phyloP scores from a whole-genome alignment of 371 early-diverging fungal genomes.

The Nematocida sp. region DNA sequence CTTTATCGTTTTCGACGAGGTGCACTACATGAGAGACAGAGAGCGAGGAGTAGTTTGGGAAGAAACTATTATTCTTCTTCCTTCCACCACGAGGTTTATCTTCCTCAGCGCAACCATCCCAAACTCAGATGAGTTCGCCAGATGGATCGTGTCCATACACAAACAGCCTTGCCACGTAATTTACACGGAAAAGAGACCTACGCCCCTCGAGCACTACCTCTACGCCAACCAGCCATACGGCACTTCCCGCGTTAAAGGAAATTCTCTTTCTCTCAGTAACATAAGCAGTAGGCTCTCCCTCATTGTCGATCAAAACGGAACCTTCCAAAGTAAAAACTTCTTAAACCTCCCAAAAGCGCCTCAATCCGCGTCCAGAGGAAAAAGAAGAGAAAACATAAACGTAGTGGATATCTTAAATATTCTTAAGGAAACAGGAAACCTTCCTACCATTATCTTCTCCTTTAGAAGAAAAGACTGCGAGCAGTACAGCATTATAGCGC shows the following conservation, averaged over 20 bases:
- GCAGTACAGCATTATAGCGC: slow-evolving; percentile 72
- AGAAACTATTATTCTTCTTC: slow-evolving; percentile 92
- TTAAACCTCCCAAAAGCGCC: slow-evolving; percentile 68
- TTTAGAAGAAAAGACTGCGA: slow-evolving; percentile 95
- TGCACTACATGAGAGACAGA: slow-evolving; percentile 90
- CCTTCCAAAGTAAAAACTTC: slow-evolving; percentile 85
- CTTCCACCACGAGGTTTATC: slow-evolving; percentile 79
- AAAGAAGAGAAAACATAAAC: slow-evolving; percentile 64
- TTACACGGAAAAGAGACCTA: slow-evolving; percentile 96
- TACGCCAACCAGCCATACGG: slow-evolving; percentile 22
- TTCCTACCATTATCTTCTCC: slow-evolving; percentile 94
- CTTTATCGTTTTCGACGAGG: slow-evolving; percentile 98
- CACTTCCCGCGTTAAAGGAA: not conserved
- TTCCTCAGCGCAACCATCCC: slow-evolving; percentile 99
- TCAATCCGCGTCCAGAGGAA: slow-evolving; percentile 71
- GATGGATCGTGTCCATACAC: slow-evolving; percentile 93
- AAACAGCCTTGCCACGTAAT: slow-evolving; percentile 94
- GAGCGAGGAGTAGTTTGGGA: slow-evolving; percentile 99
- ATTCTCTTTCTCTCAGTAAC: slow-evolving; percentile 52
- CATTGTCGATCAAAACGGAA: slow-evolving; percentile 76
- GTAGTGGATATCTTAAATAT: slow-evolving; percentile 43
- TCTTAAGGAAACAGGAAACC: slow-evolving; percentile 52
- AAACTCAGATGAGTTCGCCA: slow-evolving; percentile 97
- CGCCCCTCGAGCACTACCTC: slow-evolving; percentile 81
- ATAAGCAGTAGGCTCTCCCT: slow-evolving; percentile 84